Percentiles rank a stretch among this genome's conserved stretches.
phyloP scores from a whole-genome alignment of 257 asterid species.

The Cynanchum wilfordii region DNA sequence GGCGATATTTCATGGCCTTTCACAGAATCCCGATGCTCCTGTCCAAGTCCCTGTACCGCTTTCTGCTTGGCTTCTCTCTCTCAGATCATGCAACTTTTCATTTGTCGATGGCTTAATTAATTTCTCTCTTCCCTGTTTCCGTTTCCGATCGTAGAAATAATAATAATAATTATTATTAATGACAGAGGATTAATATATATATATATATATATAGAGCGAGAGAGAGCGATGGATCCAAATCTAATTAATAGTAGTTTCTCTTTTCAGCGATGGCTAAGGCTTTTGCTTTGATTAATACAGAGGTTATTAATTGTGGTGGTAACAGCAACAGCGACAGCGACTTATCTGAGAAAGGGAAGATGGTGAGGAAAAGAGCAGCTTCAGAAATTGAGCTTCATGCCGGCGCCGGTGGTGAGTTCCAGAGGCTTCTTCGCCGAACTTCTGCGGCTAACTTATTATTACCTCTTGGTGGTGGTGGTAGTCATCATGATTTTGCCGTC shows the following conservation, averaged over 20 bases:
- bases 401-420: conserved; percentile 14
- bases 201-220: too few species aligned
- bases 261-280: conserved; percentile 32
- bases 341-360: conserved; percentile 22
- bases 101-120: neutral
- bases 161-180: neutral
- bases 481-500: conserved; percentile 10
- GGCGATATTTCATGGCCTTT: conserved; percentile 2
- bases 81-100: conserved; percentile 3
- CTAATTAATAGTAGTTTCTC: neutral
- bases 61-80: conserved; percentile 62
- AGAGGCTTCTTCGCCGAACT: conserved; percentile 51
- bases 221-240: neutral
- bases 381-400: conserved; percentile 68
- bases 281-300: conserved; percentile 26
- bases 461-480: neutral
- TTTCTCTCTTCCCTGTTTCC: neutral
- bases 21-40: conserved; percentile 69
- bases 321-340: conserved; percentile 2
- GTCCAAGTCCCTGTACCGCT: conserved; percentile 49
- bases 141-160: neutral
- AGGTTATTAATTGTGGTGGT: conserved; percentile 9
- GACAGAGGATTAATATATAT: too few species aligned
- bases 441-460: conserved; percentile 13
- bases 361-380: conserved; percentile 76